A percentile compares a stretch with the other conserved stretches of the same genome.
Conservation (phyloP, 108 stramenopile genomes). For the Cyclostephanos invisitatus region DNA sequence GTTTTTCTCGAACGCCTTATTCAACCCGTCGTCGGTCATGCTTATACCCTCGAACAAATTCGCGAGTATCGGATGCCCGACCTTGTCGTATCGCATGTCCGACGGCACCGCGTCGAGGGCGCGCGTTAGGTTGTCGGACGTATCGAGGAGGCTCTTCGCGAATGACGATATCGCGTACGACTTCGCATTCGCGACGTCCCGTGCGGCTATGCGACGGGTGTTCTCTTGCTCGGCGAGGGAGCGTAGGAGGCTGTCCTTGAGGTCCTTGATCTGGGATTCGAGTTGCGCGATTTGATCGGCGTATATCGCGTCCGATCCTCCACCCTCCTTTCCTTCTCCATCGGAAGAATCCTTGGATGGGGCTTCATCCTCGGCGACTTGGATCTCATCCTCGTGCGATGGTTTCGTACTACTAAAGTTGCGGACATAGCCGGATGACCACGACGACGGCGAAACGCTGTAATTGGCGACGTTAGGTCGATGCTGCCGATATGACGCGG, state of each 20-base stretch:
- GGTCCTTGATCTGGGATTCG: slow-evolving; percentile 63
- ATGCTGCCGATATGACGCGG: slow-evolving; percentile 15
- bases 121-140: slow-evolving; percentile 90
- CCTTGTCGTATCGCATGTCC: slow-evolving; percentile 50
- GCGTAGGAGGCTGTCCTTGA: slow-evolving; percentile 84
- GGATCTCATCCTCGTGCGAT: slow-evolving; percentile 1
- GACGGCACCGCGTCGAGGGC: slow-evolving; percentile 80
- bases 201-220: slow-evolving; percentile 88
- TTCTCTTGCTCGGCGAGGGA: slow-evolving; percentile 97
- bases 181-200: slow-evolving; percentile 86
- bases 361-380: background rate
- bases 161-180: slow-evolving; percentile 87
- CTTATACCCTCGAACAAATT: slow-evolving; percentile 86
- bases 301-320: background rate
- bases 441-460: background rate
- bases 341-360: slow-evolving; percentile 8
- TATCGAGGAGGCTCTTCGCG: slow-evolving; percentile 88
- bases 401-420: slow-evolving; percentile 39
- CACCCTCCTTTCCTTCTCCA: slow-evolving; percentile 21
- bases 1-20: slow-evolving; percentile 85
- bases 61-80: slow-evolving; percentile 54
- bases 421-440: slow-evolving; percentile 4
- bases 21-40: slow-evolving; percentile 89
- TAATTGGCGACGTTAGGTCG: slow-evolving; percentile 3
- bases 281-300: slow-evolving; percentile 47